Base-by-base conservation (phyloP, 495 filamentous ascomycete genomes). In the Lentithecium fluviatile region DNA sequence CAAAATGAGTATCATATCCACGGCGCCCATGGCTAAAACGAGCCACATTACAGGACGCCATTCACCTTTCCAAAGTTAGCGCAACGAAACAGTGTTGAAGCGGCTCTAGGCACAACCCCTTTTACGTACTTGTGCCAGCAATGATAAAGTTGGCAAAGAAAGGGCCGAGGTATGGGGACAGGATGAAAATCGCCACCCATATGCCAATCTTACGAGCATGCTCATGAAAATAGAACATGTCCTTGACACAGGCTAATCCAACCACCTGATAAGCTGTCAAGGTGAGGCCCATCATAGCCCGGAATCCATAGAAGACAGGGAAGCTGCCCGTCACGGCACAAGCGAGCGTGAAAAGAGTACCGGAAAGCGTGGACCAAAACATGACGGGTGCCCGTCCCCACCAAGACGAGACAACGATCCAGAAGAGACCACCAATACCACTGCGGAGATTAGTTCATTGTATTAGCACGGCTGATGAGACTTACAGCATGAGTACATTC, bases 141-240 rank as follows among this genome's bases (percentile, higher is more conserved):
- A 77, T 75, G 48, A 84, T 85, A 74, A 85, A 86, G 15, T 82
- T 78, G 1, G 78, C 72, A n/a, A 86, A 69, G 0, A 86, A 75
- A 0, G 84, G 84, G 0, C 84, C 84, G 34, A 86, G 68, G 62
- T 83, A 87, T 0, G 84, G 84, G 7, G 79, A 81, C 11, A 85
- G 75, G 47, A 82, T 74, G 49, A 81, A 74, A 26, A 76, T 74
- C 20, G 63, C 74, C 47, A 77, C 74, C 82, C 82, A 85, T 65
- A 83, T 77, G 68, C 86, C 85, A 69, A 87, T 87, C 67, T 85
- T 85, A 11, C 82, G 75, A 17, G 76, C 77, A 50, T 82, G 81
- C 59, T 86, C 82, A 58, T 86, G 83, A 70, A 85, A 79, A 76
- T 83, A 87, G 73, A 85, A 87, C 49, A 85, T 75, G 71, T 86